Conservation (phyloP, 176 grass and related monocot genomes). For the Oryza coarctata region DNA sequence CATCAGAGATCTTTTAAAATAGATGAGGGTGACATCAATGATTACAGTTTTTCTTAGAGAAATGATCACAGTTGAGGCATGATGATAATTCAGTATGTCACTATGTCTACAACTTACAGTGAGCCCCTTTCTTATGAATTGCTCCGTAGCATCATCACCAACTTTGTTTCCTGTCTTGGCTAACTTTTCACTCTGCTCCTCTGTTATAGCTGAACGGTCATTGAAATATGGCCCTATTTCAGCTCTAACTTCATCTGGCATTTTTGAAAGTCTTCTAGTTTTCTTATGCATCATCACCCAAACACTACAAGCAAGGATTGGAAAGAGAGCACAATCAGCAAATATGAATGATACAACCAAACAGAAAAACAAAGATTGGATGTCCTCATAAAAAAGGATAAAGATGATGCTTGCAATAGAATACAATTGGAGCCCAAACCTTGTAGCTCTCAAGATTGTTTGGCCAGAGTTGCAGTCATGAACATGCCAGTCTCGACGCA, state of each 20-base stretch:
- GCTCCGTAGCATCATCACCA: slow-evolving; percentile 44
- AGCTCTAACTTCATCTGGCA: slow-evolving; percentile 89
- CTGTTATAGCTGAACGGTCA: slow-evolving; percentile 57
- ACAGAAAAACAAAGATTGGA: not conserved
- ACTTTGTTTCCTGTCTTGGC: slow-evolving; percentile 55
- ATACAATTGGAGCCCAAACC: slow-evolving; percentile 44
- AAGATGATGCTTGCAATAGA: not conserved
- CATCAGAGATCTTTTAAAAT: slow-evolving; percentile 6
- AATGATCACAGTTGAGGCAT: not conserved
- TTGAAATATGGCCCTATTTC: slow-evolving; percentile 91
- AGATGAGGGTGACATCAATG: not conserved
- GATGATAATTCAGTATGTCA: not conserved
- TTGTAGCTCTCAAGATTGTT: slow-evolving; percentile 90
- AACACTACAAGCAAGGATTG: slow-evolving; percentile 53
- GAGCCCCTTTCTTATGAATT: slow-evolving; percentile 72
- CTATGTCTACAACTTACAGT: slow-evolving; percentile 61
- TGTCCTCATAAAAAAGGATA: not conserved
- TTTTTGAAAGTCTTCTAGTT: slow-evolving; percentile 89
- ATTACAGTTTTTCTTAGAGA: not conserved
- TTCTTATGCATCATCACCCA: slow-evolving; percentile 99
- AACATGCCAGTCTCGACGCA: slow-evolving; percentile 98
- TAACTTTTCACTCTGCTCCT: slow-evolving; percentile 70
- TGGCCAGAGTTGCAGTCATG: slow-evolving; percentile 69
- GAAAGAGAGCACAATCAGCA: not conserved
- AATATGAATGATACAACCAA: not conserved